Base-by-base conservation (phyloP, 305 asterid genomes). In the Solanum aculeatissimum region DNA sequence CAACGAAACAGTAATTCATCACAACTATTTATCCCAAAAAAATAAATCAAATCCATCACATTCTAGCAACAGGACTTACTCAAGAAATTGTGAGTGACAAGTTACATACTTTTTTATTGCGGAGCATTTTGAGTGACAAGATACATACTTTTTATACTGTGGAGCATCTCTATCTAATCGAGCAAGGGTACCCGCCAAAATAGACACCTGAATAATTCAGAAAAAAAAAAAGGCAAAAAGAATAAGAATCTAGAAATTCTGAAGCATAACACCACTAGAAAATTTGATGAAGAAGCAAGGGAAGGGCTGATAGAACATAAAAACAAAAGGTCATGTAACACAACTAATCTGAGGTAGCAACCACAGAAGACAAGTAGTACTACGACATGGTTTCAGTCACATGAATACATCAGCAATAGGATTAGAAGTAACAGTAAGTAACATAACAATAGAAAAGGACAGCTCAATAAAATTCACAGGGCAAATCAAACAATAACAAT, bases 111-210 rank as follows among this genome's bases (percentile, higher is more conserved):
- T 97, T 87, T 93, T 95, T 6, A 35, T 35, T 35, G 40, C 4
- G 40, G 81, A 82, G n/a, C 13, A 29, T 68, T 49, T 23, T 65
- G 35, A 68, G 80, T 47, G 38, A 69, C 25, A 49, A 10, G 45
- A 23, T 40, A 82, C 96, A 27, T 91, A 97, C 99, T 95, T 97
- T 87, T 93, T 97, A 86, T 97, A 95, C 82, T 90, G 96, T 43
- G 99, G 99, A 84, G 98, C 98, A 91, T 97, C 99, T 90, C 99
- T 94, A 88, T 97, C 99, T 93, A 97, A 87, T 78, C 99, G 99
- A 89, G 99, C 99, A 83, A 97, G 90, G 87, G 99, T 97, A 29
- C 99, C 99, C 82, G 99, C 98, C 92, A 97, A 90, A 89, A 97
- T 97, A 85, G 99, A 97, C 84, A 97, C 98, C 98, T 97, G 93